These are phyloP conservation scores for Endogone sp. DNA, from an alignment of 192 early-diverging fungal genomes.

Conservation along the genomic window DNA sequence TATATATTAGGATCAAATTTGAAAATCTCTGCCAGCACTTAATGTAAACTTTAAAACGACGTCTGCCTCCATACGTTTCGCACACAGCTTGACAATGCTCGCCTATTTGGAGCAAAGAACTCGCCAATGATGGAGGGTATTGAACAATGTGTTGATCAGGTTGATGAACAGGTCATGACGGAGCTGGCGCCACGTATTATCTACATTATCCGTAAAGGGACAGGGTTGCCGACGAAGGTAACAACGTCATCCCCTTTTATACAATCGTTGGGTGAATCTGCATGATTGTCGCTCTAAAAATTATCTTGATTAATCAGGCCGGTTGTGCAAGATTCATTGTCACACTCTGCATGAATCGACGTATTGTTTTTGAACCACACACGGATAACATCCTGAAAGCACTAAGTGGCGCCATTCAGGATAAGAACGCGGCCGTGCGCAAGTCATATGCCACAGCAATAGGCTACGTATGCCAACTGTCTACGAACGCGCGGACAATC, in stretches of 20 bases:
- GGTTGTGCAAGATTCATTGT: slow-evolving; percentile 86
- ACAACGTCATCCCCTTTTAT: too few species aligned
- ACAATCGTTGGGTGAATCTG: too few species aligned
- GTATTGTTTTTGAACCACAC: slow-evolving; percentile 59
- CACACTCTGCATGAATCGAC: slow-evolving; percentile 67
- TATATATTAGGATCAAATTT: not conserved
- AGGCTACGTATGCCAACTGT: slow-evolving; percentile 71
- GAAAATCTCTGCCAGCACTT: too few species aligned
- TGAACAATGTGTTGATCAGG: slow-evolving; percentile 70
- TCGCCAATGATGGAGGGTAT: slow-evolving; percentile 97
- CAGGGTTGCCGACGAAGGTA: slow-evolving; percentile 82
- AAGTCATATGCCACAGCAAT: slow-evolving; percentile 84
- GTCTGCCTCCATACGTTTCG: not conserved
- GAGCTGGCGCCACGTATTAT: slow-evolving; percentile 65
- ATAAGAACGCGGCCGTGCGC: slow-evolving; percentile 75
- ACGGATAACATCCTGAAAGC: slow-evolving; percentile 75
- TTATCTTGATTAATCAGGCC: slow-evolving; percentile 49
- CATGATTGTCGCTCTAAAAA: too few species aligned
- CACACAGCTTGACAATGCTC: slow-evolving; percentile 61
- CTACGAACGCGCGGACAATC: slow-evolving; percentile 49
- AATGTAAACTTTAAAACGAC: too few species aligned
- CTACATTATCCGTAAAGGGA: slow-evolving; percentile 72
- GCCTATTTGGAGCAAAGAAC: slow-evolving; percentile 74
- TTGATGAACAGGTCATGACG: slow-evolving; percentile 66
- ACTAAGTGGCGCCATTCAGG: slow-evolving; percentile 68